Evolutionary conservation across 148 eudicot genomes (phyloP), one percentile per base, ranked within the genome.

Genomic region (Gaultheria prostrata): DNA sequence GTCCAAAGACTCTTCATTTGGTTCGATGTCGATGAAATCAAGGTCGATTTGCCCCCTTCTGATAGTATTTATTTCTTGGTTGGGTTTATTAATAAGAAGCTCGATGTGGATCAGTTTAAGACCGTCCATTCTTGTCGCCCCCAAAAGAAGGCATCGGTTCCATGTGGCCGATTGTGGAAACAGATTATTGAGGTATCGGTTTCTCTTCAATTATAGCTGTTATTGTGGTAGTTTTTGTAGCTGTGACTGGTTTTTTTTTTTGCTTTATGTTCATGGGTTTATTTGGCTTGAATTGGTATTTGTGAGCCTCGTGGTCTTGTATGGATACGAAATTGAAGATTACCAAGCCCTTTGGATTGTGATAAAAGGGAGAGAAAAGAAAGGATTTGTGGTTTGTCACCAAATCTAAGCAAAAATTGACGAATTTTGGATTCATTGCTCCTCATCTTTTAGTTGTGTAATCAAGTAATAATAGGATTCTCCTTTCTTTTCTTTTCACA

Each of bases 31-130:
- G 91, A 91, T 76, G 94, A 90, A 85, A 91, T 94, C 79, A 90
- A 80, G 81, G 98, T 94, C 80, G 96, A 94, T 87, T 88, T 94
- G 87, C 98, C 98, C 1, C 94, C 93, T 0, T 90, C 98, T 1
- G 89, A 89, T 65, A 90, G 88, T 2, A 93, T 95, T 11, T 95
- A 95, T 83, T 95, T 95, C 39, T 90, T 85, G 77, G 94, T 94
- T 75, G 98, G 98, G 26, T 14, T 93, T 17, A 82, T 96, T 32
- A 91, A 91, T 84, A 96, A 92, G 93, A 88, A 91, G 86, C 98
- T 96, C 48, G 90, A 87, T 45, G 88, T 94, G 67, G 86, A 77
- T 32, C 98, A 96, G 89, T 96, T 96, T 70, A 43, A 85, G 79
- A 88, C 90, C 24, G 86, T 94, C 85, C 94, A 86, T 59, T 85